Evolutionary conservation across 768 basidiomycete species (phyloP), one percentile per base, ranked within the genome.

Genomic region (Tremella mesenterica): DNA sequence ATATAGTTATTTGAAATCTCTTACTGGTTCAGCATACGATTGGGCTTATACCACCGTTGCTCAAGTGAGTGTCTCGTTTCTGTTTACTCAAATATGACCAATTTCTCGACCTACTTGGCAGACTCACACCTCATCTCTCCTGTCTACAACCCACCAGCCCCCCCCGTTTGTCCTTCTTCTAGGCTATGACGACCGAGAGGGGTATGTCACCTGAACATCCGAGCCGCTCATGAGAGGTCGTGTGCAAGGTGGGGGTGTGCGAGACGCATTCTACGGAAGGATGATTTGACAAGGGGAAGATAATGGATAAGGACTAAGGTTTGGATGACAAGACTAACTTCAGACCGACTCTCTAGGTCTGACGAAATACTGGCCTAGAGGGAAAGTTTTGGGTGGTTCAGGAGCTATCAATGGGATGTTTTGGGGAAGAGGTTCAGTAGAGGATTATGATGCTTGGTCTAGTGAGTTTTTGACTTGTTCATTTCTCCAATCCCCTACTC

Each of bases 391-490:
- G 21, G 84, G 85, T 49, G 84, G 85, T 5, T 83, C 80, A 0
- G 77, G 81, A 27, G 82, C 84, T 8, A 76, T 85, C 49, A 86
- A 86, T 69, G 83, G 82, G 44, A 77, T 85, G 77, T 85, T 83
- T 73, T 74, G 79, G 58, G 60, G 68, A 20, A 31, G 63, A 50
- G 63, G 56, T 14, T 54, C 54, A 25, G 21, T 38, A 39, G 39
- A 52, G 26, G 63, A 68, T 18, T 65, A 66, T 38, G 62, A 67
- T 45, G 62, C 64, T 50, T 66, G 64, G 61, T 60, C 53, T 3
- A 60, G 63, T 67, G 49, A 58, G 62, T 60, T 2, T 18, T 8
- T n/a, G 16, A 21, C 29, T 16, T 28, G 4, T 30, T n/a, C 4
- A 20, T 16, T 16, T 12, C 34, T 36, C 34, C 18, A 12, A 12